Evolutionary conservation across 2,329 filamentous ascomycete species (phyloP).

Genomic region (Talaromyces atroroseus): DNA sequence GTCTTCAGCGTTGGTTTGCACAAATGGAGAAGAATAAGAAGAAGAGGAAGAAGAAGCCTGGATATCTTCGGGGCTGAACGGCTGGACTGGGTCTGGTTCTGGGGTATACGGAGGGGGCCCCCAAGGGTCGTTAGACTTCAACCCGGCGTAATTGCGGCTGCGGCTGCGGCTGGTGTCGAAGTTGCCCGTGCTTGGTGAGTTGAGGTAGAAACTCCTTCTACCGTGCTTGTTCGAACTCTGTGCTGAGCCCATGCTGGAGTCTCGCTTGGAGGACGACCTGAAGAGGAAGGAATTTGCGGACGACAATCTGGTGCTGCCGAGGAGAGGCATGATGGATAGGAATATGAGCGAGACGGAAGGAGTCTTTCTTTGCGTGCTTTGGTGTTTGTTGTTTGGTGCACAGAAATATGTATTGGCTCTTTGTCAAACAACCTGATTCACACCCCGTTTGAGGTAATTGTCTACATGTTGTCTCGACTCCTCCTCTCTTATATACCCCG

Average conservation of each 20-base stretch:
- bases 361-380: too few species aligned
- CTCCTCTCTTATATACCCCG: neutral
- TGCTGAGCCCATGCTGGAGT: constrained; percentile 1
- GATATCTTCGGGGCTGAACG: constrained; percentile 1
- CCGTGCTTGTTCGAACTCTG: neutral
- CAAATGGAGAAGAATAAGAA: neutral
- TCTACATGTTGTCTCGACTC: neutral
- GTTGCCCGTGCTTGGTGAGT: neutral
- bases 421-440: neutral
- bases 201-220: neutral
- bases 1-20: constrained; percentile 35
- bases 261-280: neutral
- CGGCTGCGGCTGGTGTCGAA: neutral
- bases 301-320: neutral
- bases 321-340: constrained; percentile 11
- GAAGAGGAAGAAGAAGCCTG: neutral
- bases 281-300: neutral
- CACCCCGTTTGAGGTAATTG: neutral
- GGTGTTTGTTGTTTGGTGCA: neutral
- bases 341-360: neutral
- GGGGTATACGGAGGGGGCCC: constrained; percentile 9
- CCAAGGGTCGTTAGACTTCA: neutral
- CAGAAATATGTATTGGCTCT: neutral
- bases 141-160: neutral
- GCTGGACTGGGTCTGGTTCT: neutral